These are phyloP conservation scores for Coemansia sp. DNA, from an alignment of 192 early-diverging fungal genomes.

Conservation along the genomic window DNA sequence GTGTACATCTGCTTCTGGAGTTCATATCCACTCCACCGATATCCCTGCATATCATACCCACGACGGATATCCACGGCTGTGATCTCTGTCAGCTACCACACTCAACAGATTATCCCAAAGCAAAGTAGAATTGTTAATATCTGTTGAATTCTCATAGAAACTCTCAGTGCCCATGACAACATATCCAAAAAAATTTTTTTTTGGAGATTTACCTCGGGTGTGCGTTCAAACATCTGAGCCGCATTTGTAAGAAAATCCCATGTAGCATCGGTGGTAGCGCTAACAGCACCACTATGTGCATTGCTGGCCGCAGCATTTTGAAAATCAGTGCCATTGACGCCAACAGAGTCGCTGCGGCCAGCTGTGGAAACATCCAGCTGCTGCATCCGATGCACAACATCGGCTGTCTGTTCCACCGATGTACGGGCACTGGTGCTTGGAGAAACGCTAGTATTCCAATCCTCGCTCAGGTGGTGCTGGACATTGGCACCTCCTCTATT, in stretches of 20 bases:
- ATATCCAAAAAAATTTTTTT: too few species aligned
- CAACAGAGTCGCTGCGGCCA: neutral
- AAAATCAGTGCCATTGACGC: too few species aligned
- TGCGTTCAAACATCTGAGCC: slow-evolving; percentile 44
- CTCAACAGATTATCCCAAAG: too few species aligned
- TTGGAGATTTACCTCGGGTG: slow-evolving; percentile 28
- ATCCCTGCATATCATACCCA: slow-evolving; percentile 60
- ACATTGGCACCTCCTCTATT: too few species aligned
- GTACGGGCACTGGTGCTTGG: neutral
- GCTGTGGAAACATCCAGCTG: slow-evolving; percentile 20
- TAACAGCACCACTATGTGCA: neutral
- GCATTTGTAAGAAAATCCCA: slow-evolving; percentile 47
- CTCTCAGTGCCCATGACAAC: too few species aligned
- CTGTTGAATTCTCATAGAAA: too few species aligned
- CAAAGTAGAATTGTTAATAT: too few species aligned
- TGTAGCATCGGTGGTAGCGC: slow-evolving; percentile 8
- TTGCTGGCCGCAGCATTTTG: neutral
- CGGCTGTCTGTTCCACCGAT: slow-evolving; percentile 11
- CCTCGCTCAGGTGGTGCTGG: neutral
- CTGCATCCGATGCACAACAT: slow-evolving; percentile 40
- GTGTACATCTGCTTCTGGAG: slow-evolving; percentile 34
- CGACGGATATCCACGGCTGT: slow-evolving; percentile 17
- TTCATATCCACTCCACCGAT: slow-evolving; percentile 51
- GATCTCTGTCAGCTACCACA: slow-evolving; percentile 25
- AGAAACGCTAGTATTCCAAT: neutral